These are phyloP conservation scores for Aegilops tauschii DNA, from an alignment of 176 grass and related monocot genomes.

Conservation along the genomic window DNA sequence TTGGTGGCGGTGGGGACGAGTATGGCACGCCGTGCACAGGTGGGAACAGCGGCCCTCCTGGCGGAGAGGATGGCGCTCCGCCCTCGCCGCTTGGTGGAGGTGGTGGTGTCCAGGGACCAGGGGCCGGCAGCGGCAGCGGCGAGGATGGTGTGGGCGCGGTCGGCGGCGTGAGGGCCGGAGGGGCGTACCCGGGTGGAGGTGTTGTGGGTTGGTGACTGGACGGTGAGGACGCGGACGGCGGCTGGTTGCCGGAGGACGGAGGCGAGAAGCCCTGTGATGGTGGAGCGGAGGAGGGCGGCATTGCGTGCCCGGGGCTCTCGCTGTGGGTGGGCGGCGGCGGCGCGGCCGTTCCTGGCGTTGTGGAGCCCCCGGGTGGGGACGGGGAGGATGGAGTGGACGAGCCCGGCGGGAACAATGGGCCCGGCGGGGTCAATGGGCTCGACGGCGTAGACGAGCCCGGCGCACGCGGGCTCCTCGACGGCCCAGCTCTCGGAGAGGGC, in stretches of 20 bases:
- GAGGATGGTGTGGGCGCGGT: neutral
- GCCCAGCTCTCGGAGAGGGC: neutral
- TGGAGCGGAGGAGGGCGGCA: constrained; percentile 11
- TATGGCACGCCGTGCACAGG: constrained; percentile 33
- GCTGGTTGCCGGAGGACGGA: constrained; percentile 20
- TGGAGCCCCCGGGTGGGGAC: neutral
- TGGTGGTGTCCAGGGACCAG: neutral
- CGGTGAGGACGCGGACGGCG: constrained; percentile 17
- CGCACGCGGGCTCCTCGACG: neutral
- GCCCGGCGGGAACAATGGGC: neutral
- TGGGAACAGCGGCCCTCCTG: constrained; percentile 20
- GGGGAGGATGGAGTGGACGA: constrained; percentile 7
- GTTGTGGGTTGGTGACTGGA: constrained; percentile 5
- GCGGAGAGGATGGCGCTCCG: no score
- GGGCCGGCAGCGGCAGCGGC: neutral
- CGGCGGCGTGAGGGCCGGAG: constrained; percentile 34
- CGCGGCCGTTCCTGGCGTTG: neutral
- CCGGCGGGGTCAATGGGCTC: neutral
- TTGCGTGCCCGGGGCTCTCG: constrained; percentile 23
- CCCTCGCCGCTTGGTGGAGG: constrained; percentile 19
- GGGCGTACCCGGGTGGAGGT: constrained; percentile 31
- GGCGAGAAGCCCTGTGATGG: neutral
- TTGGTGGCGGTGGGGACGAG: constrained; percentile 31
- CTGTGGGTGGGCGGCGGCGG: constrained; percentile 22
- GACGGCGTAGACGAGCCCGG: neutral